Evolutionary conservation across 169 alveolate genomes (phyloP), one percentile per base, ranked within the genome.

Genomic region (Plasmodium ovale): DNA sequence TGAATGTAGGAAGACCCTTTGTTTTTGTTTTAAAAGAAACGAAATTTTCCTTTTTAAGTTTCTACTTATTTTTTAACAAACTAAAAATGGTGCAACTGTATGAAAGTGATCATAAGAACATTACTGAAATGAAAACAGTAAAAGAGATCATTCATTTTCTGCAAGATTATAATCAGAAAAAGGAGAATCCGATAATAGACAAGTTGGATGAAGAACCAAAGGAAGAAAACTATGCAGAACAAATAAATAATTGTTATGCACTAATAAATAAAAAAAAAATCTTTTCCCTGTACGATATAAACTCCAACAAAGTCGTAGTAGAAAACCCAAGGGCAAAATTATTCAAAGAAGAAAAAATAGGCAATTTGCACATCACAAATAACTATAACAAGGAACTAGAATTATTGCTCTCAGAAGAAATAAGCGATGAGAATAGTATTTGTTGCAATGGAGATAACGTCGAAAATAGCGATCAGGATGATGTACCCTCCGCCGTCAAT

Each of bases 1-100:
- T 96, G 44, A 97, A 54, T 71, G 54, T 69, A 54, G 91, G 91
- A 19, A 68, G 91, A 54, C 91, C 91, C 31, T 85, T 85, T 44
- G 74, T 85, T 49, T 69, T 56, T 56, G 87, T 70, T 39, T 60
- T 85, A 47, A 85, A 69, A 39, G 91, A 85, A 39, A 85, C 91
- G 0, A 85, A 56, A 70, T 85, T 85, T 47, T 85, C 91, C 33
- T 69, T 68, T 47, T 51, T 85, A 67, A 85, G 69, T 64, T 85
- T 85, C 56, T 85, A 53, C 44, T 60, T 85, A 23, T 49, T 85
- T 68, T 85, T 85, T 68, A 69, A 23, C 31, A 85, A 85, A 12
- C 29, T 70, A 68, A 85, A 51, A 49, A 79, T 58, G 39, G 27
- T 64, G 49, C 42, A 58, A 9, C 9, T 35, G 27, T 4, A 51